Conservation (phyloP, 164 flowering plant genomes). For the Dillenia suffruticosa region DNA sequence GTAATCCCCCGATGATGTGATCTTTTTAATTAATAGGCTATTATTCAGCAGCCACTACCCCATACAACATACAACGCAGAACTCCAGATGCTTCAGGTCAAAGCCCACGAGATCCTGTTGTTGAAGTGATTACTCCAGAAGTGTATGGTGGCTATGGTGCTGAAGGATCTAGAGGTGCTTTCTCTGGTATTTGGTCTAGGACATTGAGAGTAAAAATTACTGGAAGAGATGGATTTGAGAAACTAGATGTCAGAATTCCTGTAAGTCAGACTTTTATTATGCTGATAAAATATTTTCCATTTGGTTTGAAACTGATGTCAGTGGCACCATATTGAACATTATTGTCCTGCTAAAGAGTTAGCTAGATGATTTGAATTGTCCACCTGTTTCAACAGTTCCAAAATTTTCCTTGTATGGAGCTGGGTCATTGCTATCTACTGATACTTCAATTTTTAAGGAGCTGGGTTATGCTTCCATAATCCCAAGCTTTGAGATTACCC, state of each 20-base stretch:
- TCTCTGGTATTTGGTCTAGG: slow-evolving; percentile 76
- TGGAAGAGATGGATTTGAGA: slow-evolving; percentile 90
- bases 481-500: too few relatives aligned
- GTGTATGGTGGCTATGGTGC: slow-evolving; percentile 38
- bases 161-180: slow-evolving; percentile 50
- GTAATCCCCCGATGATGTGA: background rate
- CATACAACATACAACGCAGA: slow-evolving; percentile 21
- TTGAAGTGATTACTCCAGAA: slow-evolving; percentile 80
- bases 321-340: too few relatives aligned
- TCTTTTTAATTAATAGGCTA: slow-evolving; percentile 19
- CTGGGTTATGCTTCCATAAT: too few relatives aligned
- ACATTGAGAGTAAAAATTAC: slow-evolving; percentile 79
- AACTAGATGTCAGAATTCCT: slow-evolving; percentile 84
- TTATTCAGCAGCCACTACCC: slow-evolving; percentile 36
- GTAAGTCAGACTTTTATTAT: slow-evolving; percentile 39
- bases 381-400: too few relatives aligned
- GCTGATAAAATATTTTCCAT: too few relatives aligned
- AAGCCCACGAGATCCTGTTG: slow-evolving; percentile 39
- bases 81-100: slow-evolving; percentile 30
- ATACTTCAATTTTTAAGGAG: too few relatives aligned
- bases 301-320: too few relatives aligned
- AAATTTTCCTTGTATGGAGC: too few relatives aligned
- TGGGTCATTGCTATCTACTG: too few relatives aligned
- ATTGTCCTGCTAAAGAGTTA: too few relatives aligned
- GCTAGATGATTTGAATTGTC: too few relatives aligned